Percentiles rank a stretch among this genome's conserved stretches.
Evolutionary conservation across 1,284 basidiomycete species (phyloP).

Genomic region (Heterobasidion occidentale): DNA sequence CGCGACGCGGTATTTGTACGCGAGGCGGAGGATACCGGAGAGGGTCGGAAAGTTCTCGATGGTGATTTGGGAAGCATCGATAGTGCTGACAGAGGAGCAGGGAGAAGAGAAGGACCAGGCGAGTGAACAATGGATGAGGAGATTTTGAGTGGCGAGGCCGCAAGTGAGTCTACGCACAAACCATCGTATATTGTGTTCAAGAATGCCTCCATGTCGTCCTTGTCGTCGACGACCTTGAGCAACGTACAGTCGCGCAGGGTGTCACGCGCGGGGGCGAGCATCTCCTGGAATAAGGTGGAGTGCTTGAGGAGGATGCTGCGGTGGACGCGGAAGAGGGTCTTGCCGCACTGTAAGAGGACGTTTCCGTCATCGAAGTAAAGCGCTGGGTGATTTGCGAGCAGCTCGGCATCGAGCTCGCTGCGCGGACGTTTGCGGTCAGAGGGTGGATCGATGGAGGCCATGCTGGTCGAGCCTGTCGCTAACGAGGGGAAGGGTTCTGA

Average conservation of each 20-base stretch:
- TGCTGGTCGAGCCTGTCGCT: too few relatives aligned
- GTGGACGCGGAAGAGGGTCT: slow-evolving; percentile 11
- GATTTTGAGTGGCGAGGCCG: not conserved
- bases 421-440: slow-evolving; percentile 1
- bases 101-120: not conserved
- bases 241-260: slow-evolving; percentile 1
- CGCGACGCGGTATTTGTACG: slow-evolving; percentile 9
- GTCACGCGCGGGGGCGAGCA: not conserved
- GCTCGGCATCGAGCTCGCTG: not conserved
- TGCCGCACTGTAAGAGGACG: slow-evolving; percentile 6
- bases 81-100: slow-evolving; percentile 9
- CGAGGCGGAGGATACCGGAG: slow-evolving; percentile 14
- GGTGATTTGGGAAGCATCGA: slow-evolving; percentile 15
- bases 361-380: slow-evolving; percentile 13
- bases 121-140: too few relatives aligned
- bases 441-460: too few relatives aligned
- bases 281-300: slow-evolving; percentile 4
- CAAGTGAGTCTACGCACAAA: slow-evolving; percentile 6
- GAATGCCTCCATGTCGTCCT: slow-evolving; percentile 10
- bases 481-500: too few relatives aligned
- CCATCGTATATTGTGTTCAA: slow-evolving; percentile 11
- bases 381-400: slow-evolving; percentile 6
- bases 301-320: slow-evolving; percentile 9
- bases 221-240: slow-evolving; percentile 4
- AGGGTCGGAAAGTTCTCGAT: slow-evolving; percentile 17